Conservation (phyloP, 176 grass and related monocot genomes). For the Metroxylon sagu region DNA sequence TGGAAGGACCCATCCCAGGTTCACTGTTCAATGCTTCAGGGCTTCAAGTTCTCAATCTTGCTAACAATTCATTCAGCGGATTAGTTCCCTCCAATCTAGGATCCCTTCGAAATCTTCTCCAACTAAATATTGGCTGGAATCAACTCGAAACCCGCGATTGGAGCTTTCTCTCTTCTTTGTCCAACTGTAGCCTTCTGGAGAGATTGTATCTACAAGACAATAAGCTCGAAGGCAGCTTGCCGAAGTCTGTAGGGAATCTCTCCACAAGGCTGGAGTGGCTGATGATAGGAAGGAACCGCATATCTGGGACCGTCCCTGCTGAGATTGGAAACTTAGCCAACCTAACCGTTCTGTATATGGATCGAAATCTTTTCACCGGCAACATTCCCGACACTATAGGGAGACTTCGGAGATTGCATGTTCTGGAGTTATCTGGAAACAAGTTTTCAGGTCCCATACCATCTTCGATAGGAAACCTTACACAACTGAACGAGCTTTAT, state of each 20-base stretch:
- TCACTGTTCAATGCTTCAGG: slow-evolving; percentile 31
- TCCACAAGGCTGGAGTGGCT: slow-evolving; percentile 14
- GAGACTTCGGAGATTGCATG: slow-evolving; percentile 13
- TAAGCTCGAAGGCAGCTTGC: slow-evolving; percentile 32
- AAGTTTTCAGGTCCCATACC: slow-evolving; percentile 4
- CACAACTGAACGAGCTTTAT: slow-evolving; percentile 14
- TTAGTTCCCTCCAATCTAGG: slow-evolving; percentile 21
- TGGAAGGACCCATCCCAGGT: slow-evolving; percentile 17
- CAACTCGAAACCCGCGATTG: slow-evolving; percentile 30
- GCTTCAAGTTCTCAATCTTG: slow-evolving; percentile 27
- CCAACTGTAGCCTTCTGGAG: slow-evolving; percentile 26
- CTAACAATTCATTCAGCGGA: slow-evolving; percentile 17
- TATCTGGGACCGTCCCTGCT: slow-evolving; percentile 25
- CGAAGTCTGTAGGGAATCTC: slow-evolving; percentile 27
- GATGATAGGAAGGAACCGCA: slow-evolving; percentile 29
- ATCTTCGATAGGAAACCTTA: slow-evolving; percentile 15
- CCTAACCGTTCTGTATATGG: slow-evolving; percentile 24
- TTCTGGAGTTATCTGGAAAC: slow-evolving; percentile 15
- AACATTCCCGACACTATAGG: slow-evolving; percentile 5
- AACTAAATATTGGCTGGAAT: slow-evolving; percentile 23
- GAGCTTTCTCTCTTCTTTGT: slow-evolving; percentile 31
- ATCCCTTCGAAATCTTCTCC: slow-evolving; percentile 7
- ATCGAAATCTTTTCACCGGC: slow-evolving; percentile 13
- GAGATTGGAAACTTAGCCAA: slow-evolving; percentile 33
- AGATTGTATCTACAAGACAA: slow-evolving; percentile 23